Percentiles rank a stretch among this genome's conserved stretches.
These are phyloP conservation scores for Kodamaea leandrae DNA, from an alignment of 805 yeast genomes.

Conservation along the genomic window DNA sequence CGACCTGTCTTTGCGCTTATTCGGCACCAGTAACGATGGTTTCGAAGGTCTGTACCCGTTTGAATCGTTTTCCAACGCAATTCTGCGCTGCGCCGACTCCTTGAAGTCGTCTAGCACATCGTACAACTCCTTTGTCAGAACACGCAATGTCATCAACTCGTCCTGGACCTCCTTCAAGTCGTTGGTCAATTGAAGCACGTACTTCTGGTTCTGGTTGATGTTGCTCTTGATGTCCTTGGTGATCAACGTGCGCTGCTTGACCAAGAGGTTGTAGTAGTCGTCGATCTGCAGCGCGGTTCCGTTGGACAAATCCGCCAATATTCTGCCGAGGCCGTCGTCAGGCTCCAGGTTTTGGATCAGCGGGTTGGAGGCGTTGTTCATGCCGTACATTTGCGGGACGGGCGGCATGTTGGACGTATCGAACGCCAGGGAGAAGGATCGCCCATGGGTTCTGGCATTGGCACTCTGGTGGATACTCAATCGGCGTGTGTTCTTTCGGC, in stretches of 20 bases:
- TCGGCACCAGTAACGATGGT: neutral
- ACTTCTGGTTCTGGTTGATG: slow-evolving; percentile 61
- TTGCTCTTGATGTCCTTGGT: slow-evolving; percentile 56
- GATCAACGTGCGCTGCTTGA: slow-evolving; percentile 47
- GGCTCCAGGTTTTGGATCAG: slow-evolving; percentile 10
- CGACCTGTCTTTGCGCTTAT: slow-evolving; percentile 54
- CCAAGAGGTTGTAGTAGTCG: slow-evolving; percentile 57
- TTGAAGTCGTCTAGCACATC: slow-evolving; percentile 57
- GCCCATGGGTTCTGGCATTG: slow-evolving; percentile 28
- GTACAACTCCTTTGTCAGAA: slow-evolving; percentile 56
- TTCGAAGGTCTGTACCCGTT: slow-evolving; percentile 11
- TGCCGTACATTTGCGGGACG: slow-evolving; percentile 21
- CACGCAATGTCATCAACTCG: slow-evolving; percentile 61
- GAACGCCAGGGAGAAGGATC: slow-evolving; percentile 22
- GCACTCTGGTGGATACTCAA: slow-evolving; percentile 42
- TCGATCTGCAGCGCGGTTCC: slow-evolving; percentile 75
- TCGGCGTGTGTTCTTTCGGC: slow-evolving; percentile 26
- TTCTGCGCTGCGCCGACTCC: slow-evolving; percentile 56
- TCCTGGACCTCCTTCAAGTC: slow-evolving; percentile 63
- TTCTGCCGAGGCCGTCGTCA: slow-evolving; percentile 13
- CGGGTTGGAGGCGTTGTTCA: slow-evolving; percentile 6
- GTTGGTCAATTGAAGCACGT: slow-evolving; percentile 55
- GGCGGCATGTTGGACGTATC: slow-evolving; percentile 32
- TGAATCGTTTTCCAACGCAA: slow-evolving; percentile 44
- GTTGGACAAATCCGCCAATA: slow-evolving; percentile 46